Percentiles rank a stretch among this genome's conserved stretches.
phyloP scores from a whole-genome alignment of 2,329 filamentous ascomycete genomes.

The Arthrinium phaeospermum region DNA sequence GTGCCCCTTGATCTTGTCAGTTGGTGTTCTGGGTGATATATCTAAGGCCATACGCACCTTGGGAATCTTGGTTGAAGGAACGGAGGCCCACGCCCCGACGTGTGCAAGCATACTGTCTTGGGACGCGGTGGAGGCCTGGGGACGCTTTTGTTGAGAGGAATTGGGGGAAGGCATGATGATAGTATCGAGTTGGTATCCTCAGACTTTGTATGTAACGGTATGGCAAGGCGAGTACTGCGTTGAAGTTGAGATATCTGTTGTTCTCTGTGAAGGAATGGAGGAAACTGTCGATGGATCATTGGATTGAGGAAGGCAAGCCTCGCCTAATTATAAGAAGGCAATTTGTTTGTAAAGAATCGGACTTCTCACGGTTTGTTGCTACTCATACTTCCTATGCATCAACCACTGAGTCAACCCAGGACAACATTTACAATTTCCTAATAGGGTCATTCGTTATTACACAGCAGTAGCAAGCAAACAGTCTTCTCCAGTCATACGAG shows the following conservation, averaged over 20 bases:
- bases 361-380: not conserved
- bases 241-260: not conserved
- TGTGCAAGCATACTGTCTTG: not conserved
- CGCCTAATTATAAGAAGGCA: not conserved
- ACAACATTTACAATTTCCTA: not conserved
- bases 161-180: not conserved
- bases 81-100: not conserved
- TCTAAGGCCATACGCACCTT: not conserved
- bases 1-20: not conserved
- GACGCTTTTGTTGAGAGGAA: not conserved
- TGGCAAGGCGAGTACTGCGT: not conserved
- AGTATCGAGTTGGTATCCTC: not conserved
- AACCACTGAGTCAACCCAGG: not conserved
- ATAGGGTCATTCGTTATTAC: too few species aligned
- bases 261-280: not conserved
- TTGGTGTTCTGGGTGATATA: not conserved
- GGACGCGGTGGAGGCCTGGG: not conserved
- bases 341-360: not conserved
- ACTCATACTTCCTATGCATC: not conserved
- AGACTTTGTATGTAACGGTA: not conserved
- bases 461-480: too few species aligned
- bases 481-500: too few species aligned
- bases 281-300: not conserved
- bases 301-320: not conserved
- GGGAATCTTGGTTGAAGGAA: not conserved